Percentiles rank a stretch among this genome's conserved stretches.
Conservation (phyloP, 1,284 basidiomycete genomes). For the Irpex lacteus region DNA sequence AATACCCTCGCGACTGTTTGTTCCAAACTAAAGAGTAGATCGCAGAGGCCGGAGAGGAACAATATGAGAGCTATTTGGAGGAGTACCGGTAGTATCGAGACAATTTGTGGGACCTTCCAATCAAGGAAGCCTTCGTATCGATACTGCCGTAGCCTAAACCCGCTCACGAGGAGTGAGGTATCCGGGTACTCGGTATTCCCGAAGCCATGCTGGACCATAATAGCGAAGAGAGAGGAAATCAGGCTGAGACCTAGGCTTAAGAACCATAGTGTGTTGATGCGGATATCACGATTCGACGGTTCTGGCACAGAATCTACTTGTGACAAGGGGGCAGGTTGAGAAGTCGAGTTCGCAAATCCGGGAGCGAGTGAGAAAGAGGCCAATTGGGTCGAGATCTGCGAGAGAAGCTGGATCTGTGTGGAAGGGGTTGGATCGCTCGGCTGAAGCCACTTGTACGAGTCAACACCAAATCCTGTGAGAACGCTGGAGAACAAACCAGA, state of each 20-base stretch:
- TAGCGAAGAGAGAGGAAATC: slow-evolving; percentile 9
- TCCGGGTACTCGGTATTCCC: slow-evolving; percentile 1
- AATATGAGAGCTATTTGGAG: slow-evolving; percentile 22
- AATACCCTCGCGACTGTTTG: slow-evolving; percentile 14
- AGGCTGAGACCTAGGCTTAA: slow-evolving; percentile 12
- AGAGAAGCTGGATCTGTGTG: slow-evolving; percentile 1
- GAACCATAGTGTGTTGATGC: slow-evolving; percentile 9
- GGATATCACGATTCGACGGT: not conserved
- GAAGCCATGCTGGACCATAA: slow-evolving; percentile 15
- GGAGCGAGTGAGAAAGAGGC: slow-evolving; percentile 2
- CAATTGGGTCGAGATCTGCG: slow-evolving; percentile 10
- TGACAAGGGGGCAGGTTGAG: not conserved
- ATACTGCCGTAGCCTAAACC: slow-evolving; percentile 18
- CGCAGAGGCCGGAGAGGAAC: slow-evolving; percentile 21
- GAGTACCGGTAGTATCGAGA: slow-evolving; percentile 20
- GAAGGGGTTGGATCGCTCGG: not conserved
- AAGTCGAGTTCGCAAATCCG: slow-evolving; percentile 7
- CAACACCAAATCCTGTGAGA: slow-evolving; percentile 9
- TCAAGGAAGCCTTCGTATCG: slow-evolving; percentile 16
- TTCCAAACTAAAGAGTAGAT: slow-evolving; percentile 20
- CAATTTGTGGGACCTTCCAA: slow-evolving; percentile 20
- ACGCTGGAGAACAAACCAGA: slow-evolving; percentile 13
- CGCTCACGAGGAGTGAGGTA: slow-evolving; percentile 3
- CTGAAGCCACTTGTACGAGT: slow-evolving; percentile 9
- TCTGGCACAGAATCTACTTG: not conserved